Base-by-base conservation (phyloP, 345 rosid species). In the Gossypium thurberi region DNA sequence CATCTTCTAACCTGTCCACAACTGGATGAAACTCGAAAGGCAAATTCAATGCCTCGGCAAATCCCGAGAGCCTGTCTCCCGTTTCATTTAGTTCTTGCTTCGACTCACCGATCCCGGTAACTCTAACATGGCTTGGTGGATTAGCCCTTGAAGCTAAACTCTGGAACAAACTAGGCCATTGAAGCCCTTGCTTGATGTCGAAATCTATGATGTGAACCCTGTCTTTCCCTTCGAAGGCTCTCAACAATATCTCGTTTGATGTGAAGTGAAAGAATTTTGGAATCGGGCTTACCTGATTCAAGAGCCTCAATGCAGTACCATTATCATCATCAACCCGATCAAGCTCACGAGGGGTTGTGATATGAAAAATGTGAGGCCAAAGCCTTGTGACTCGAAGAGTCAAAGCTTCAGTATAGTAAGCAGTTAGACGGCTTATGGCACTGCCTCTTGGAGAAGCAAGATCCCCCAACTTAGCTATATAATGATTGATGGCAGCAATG, bases 151-250 rank as follows among this genome's bases (percentile, higher is more conserved):
- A 84, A 53, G 97, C 99, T 79, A 95, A 78, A 82, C 92, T 92
- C 83, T 95, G 99, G 79, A 95, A 89, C 78, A 95, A 81, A 74
- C 96, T 83, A 21, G 98, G 98, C 99, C 99, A 95, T 72, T 95
- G 99, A 56, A 95, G 88, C 4, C 99, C 99, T 85, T 92, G 99
- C 91, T 88, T 91, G 78, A 92, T 88, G 85, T 91, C 99, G 26
- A 95, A 95, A 77, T 95, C 99, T 21, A 95, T 91, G 3, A 95
- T 82, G 83, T 95, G 99, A 59, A 95, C 86, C 81, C 90, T 86
- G 78, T 92, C 98, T 83, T 90, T 90, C 70, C 98, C 97, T 75
- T 95, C 94, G 18, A 95, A 92, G 15, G 96, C 96, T 81, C 97
- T 85, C 75, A 91, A 76, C 81, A 95, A 67, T 46, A 95, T 87